Conservation (phyloP, 2,329 filamentous ascomycete species). For the Scytalidium lignicola region DNA sequence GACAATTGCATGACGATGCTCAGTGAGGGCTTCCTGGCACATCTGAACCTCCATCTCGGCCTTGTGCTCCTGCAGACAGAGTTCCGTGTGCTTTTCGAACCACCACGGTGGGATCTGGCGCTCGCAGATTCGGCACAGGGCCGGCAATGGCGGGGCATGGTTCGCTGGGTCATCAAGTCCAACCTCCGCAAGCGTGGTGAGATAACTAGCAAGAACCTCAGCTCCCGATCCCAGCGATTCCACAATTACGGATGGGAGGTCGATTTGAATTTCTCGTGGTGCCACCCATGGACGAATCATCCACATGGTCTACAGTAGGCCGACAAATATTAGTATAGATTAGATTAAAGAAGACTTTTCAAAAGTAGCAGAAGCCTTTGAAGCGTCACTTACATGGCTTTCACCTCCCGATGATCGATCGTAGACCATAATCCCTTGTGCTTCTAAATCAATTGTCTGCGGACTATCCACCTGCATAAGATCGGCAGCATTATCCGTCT, state of each 20-base stretch:
- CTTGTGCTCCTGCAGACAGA: slow-evolving; percentile 91
- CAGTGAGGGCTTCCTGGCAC: slow-evolving; percentile 83
- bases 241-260: slow-evolving; percentile 82
- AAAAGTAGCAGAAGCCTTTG: slow-evolving; percentile 3
- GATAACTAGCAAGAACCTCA: slow-evolving; percentile 88
- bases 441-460: slow-evolving; percentile 74
- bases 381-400: slow-evolving; percentile 87
- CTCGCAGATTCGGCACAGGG: slow-evolving; percentile 95
- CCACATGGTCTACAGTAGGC: slow-evolving; percentile 85
- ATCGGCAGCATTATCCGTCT: slow-evolving; percentile 24
- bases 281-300: slow-evolving; percentile 92
- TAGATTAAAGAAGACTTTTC: background rate
- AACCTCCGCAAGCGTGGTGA: slow-evolving; percentile 82
- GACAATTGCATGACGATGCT: slow-evolving; percentile 92
- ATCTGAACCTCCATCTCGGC: slow-evolving; percentile 98
- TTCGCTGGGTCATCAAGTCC: slow-evolving; percentile 70
- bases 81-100: slow-evolving; percentile 98
- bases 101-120: slow-evolving; percentile 97
- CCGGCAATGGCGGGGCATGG: slow-evolving; percentile 74
- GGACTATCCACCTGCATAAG: slow-evolving; percentile 37
- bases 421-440: slow-evolving; percentile 97
- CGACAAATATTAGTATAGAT: slow-evolving; percentile 22
- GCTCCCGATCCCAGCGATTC: slow-evolving; percentile 92
- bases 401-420: slow-evolving; percentile 80
- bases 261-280: slow-evolving; percentile 90